Base-by-base conservation (phyloP, 495 filamentous ascomycete species). In the Daldinia grandis region DNA sequence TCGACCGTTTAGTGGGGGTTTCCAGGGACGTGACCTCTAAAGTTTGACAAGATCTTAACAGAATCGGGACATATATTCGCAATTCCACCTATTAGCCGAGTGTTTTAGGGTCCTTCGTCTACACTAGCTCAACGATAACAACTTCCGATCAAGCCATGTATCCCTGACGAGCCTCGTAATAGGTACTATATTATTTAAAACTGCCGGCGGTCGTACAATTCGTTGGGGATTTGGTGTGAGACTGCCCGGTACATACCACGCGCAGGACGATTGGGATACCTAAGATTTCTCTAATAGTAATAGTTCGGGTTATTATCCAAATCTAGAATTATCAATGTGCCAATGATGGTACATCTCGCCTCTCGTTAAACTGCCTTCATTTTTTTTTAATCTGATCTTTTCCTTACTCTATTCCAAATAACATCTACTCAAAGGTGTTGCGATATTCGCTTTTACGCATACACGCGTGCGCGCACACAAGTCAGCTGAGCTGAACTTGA, bases 401-500 rank as follows among this genome's bases (percentile, higher is more conserved):
- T 17, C 17, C 42, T 47, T 47, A 3, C 42, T 24, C 8, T 5
- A 47, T 19, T 17, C 21, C 17, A 21, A 19, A 47, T 47, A 47
- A 7, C 40, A 7, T 7, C n/a, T 49, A 33, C 31, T 19, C 7
- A 3, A 66, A 42, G 24, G 37, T 30, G 31, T 56, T 47, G 53
- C 56, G 56, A 55, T 44, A 54, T 33, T 54, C 53, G 30, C 49
- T 58, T 51, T 58, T 64, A 2, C 25, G 4, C 25, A 27, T n/a
- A n/a, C 25, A 27, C 25, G 4, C 25, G 4, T 27, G 5, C 28
- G 33, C 30, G 19, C 27, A 27, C 25, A 54, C 25, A 58, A 71
- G 62, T 47, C 63, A 71, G 69, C 68, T 66, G 68, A 51, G 37
- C 57, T 37, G 38, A 24, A 58, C 57, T 50, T 63, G 58, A 40